Evolutionary conservation across 2,329 filamentous ascomycete species (phyloP).

Genomic region (Hypoxylon sp.): DNA sequence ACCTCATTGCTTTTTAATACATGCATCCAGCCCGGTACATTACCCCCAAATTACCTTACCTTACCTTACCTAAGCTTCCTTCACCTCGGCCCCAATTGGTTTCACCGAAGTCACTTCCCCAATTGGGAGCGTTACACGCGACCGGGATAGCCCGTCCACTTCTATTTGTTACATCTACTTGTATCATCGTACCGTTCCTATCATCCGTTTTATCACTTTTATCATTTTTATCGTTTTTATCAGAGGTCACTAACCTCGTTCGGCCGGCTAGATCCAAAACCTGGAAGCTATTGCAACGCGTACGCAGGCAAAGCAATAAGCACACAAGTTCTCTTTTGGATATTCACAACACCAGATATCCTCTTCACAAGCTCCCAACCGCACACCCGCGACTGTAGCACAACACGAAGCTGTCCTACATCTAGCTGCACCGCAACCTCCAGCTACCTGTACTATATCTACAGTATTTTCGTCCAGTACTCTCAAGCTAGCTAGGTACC

Average conservation of each 20-base stretch:
- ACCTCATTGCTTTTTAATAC: not conserved
- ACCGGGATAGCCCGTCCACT: conserved; percentile 40
- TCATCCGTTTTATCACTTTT: not conserved
- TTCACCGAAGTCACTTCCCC: conserved; percentile 33
- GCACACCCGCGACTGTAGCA: conserved; percentile 2
- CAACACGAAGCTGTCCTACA: conserved; percentile 11
- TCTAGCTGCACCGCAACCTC: conserved; percentile 14
- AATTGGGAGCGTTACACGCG: conserved; percentile 37
- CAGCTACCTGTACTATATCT: not conserved
- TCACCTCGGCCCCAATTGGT: conserved; percentile 26
- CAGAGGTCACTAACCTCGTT: conserved; percentile 35
- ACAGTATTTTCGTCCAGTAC: not conserved
- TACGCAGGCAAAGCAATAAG: conserved; percentile 27
- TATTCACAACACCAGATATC: conserved; percentile 21
- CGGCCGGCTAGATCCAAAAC: conserved; percentile 31
- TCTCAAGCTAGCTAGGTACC: conserved; percentile 1
- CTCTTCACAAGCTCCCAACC: conserved; percentile 13
- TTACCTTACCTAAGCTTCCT: not conserved
- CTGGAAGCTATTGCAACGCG: conserved; percentile 37
- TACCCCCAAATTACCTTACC: not conserved
- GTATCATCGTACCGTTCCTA: conserved; percentile 20
- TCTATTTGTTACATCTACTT: conserved; percentile 25
- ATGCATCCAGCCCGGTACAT: not conserved
- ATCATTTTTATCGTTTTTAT: conserved; percentile 23
- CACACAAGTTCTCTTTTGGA: conserved; percentile 25